Evolutionary conservation across 2,329 filamentous ascomycete genomes (phyloP).

Genomic region (Acrodontium crateriforme): DNA sequence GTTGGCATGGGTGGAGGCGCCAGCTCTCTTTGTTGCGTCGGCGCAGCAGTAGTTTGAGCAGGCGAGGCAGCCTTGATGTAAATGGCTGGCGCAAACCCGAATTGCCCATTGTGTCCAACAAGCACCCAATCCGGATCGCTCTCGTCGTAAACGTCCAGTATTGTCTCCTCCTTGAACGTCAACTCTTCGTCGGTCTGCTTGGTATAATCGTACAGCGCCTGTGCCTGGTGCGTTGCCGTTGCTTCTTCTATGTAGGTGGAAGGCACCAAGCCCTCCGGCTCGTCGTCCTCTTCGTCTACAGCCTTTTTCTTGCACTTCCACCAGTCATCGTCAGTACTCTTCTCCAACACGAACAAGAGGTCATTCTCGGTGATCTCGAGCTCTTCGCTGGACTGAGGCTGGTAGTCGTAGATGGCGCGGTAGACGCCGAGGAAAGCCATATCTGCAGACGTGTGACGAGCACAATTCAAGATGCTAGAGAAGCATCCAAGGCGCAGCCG

Average conservation of each 20-base stretch:
- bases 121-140: conserved; percentile 95
- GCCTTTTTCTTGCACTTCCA: conserved; percentile 94
- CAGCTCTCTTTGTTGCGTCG: conserved; percentile 11
- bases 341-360: conserved; percentile 76
- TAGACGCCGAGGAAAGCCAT: conserved; percentile 93
- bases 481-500: too few relatives aligned
- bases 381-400: conserved; percentile 74
- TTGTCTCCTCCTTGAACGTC: conserved; percentile 80
- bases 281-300: conserved; percentile 67
- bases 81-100: conserved; percentile 88
- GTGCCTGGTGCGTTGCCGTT: conserved; percentile 54
- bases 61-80: conserved; percentile 60
- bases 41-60: conserved; percentile 28
- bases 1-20: conserved; percentile 26
- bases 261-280: conserved; percentile 78
- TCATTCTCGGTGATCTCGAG: conserved; percentile 75
- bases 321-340: conserved; percentile 65
- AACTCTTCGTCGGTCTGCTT: conserved; percentile 96
- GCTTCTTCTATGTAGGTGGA: conserved; percentile 92
- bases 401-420: conserved; percentile 84
- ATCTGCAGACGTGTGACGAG: too few relatives aligned
- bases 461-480: too few relatives aligned
- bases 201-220: conserved; percentile 95
- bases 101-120: conserved; percentile 71
- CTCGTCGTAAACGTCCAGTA: conserved; percentile 72